These are phyloP conservation scores for Thelonectria rubi DNA, from an alignment of 2,329 filamentous ascomycete genomes.

Conservation along the genomic window DNA sequence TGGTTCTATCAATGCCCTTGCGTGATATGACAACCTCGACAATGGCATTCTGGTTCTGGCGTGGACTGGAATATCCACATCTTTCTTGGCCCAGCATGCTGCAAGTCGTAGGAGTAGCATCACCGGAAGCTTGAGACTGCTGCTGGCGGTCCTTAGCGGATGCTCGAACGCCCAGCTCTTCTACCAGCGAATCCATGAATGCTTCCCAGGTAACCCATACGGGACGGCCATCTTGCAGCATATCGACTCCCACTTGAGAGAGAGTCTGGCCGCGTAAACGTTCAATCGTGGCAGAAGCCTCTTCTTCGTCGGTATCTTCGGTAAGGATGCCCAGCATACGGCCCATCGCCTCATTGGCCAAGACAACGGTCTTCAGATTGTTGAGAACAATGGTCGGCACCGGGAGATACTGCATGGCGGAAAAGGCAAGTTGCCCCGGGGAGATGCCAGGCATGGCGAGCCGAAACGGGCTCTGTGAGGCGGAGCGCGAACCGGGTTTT, in stretches of 20 bases:
- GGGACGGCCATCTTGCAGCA: conserved; percentile 72
- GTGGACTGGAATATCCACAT: conserved; percentile 37
- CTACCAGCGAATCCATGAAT: conserved; percentile 64
- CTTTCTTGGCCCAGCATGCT: conserved; percentile 46
- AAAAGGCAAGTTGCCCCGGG: conserved; percentile 67
- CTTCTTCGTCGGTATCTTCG: conserved; percentile 52
- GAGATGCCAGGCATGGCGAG: conserved; percentile 58
- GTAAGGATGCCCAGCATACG: conserved; percentile 69
- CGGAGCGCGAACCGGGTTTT: conserved; percentile 43
- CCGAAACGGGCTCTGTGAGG: conserved; percentile 51
- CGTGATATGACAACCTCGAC: conserved; percentile 74
- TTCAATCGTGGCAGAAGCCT: conserved; percentile 61
- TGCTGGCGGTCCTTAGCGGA: conserved; percentile 36
- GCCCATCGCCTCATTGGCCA: conserved; percentile 81
- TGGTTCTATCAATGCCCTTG: conserved; percentile 53
- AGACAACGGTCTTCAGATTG: conserved; percentile 72
- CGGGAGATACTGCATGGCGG: conserved; percentile 77
- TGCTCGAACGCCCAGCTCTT: conserved; percentile 51
- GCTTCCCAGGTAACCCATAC: conserved; percentile 68
- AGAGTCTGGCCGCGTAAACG: conserved; percentile 71
- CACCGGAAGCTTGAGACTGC: conserved; percentile 39
- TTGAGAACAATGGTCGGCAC: conserved; percentile 76
- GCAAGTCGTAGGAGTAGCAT: conserved; percentile 50
- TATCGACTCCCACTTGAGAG: conserved; percentile 76
- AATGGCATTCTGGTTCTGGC: conserved; percentile 65